Evolutionary conservation across 176 grass and related monocot genomes (phyloP).

Genomic region (Puya raimondii): DNA sequence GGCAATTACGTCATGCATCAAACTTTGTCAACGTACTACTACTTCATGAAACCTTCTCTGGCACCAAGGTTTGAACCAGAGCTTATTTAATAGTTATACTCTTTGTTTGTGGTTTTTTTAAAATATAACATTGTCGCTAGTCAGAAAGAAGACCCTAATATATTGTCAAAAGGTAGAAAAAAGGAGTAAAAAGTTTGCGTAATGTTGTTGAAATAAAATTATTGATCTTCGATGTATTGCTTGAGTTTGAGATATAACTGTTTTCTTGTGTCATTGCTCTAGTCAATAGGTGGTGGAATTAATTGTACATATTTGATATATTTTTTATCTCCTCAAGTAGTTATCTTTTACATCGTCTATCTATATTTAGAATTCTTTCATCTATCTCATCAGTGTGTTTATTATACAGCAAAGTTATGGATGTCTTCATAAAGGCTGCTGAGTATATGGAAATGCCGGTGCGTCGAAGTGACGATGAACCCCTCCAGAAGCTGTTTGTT

Average conservation of each 20-base stretch:
- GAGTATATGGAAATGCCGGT: slow-evolving; percentile 99
- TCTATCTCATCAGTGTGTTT: slow-evolving; percentile 22
- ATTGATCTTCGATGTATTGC: too few relatives aligned
- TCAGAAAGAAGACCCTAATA: background rate
- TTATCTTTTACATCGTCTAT: too few relatives aligned
- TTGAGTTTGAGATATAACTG: too few relatives aligned
- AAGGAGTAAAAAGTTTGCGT: too few relatives aligned
- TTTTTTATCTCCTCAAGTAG: too few relatives aligned
- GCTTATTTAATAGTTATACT: background rate
- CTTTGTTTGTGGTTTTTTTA: background rate
- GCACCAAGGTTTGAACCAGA: slow-evolving; percentile 68
- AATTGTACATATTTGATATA: too few relatives aligned
- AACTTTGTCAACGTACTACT: slow-evolving; percentile 89
- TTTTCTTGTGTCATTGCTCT: too few relatives aligned
- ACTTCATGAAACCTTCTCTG: slow-evolving; percentile 98
- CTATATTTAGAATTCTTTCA: too few relatives aligned
- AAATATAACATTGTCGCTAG: background rate
- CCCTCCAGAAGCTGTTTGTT: slow-evolving; percentile 88
- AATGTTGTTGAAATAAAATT: too few relatives aligned
- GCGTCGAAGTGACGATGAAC: slow-evolving; percentile 87
- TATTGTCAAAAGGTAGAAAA: slow-evolving; percentile 1
- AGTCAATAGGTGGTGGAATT: too few relatives aligned
- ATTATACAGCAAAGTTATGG: slow-evolving; percentile 89
- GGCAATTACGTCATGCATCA: slow-evolving; percentile 99
- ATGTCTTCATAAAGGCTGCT: slow-evolving; percentile 98